Percentiles rank a stretch among this genome's conserved stretches.
phyloP scores from a whole-genome alignment of 23 red algal species.

The Porphyridium purpureum region DNA sequence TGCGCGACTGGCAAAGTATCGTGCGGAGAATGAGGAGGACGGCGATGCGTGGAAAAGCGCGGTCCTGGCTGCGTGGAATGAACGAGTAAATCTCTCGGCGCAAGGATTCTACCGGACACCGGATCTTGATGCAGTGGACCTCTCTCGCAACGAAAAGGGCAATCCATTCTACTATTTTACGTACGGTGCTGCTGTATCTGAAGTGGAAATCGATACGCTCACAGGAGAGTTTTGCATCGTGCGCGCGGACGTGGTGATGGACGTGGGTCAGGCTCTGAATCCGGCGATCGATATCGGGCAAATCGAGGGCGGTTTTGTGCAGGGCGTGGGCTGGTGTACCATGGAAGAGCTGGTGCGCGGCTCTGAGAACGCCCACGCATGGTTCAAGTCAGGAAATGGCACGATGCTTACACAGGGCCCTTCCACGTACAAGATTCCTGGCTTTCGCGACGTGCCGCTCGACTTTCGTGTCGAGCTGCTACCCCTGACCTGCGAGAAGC shows the following conservation, averaged over 20 bases:
- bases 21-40: slow-evolving; percentile 9
- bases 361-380: slow-evolving; percentile 12
- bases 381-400: slow-evolving; percentile 22
- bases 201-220: slow-evolving; percentile 53
- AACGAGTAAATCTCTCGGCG: slow-evolving; percentile 42
- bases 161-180: slow-evolving; percentile 67
- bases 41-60: slow-evolving; percentile 16
- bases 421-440: slow-evolving; percentile 69
- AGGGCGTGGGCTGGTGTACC: slow-evolving; percentile 72
- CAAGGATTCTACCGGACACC: slow-evolving; percentile 68
- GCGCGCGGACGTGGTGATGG: slow-evolving; percentile 57
- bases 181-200: slow-evolving; percentile 52
- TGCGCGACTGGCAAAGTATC: background rate
- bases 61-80: slow-evolving; percentile 28
- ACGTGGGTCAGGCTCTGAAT: slow-evolving; percentile 54
- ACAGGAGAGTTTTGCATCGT: slow-evolving; percentile 34
- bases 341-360: slow-evolving; percentile 70
- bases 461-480: slow-evolving; percentile 54
- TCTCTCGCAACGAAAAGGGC: slow-evolving; percentile 12
- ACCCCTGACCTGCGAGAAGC: slow-evolving; percentile 11
- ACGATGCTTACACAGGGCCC: slow-evolving; percentile 35
- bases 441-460: slow-evolving; percentile 33
- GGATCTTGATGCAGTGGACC: slow-evolving; percentile 35
- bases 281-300: slow-evolving; percentile 71
- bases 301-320: slow-evolving; percentile 80